Percentiles rank a stretch among this genome's conserved stretches.
phyloP scores from a whole-genome alignment of 2,329 filamentous ascomycete genomes.

The Alternaria arbusti region DNA sequence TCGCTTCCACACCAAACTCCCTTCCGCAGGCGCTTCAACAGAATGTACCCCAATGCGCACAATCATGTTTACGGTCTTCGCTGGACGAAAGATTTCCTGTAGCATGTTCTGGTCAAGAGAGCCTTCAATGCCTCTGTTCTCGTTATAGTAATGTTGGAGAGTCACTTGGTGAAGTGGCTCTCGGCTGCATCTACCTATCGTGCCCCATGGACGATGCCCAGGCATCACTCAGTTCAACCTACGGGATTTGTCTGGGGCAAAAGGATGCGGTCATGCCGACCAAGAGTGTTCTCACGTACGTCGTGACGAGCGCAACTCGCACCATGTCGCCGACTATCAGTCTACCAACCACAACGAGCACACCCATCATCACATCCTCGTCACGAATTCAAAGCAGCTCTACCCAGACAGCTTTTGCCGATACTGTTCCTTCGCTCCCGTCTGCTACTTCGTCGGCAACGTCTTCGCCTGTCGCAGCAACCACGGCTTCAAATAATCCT shows the following conservation, averaged over 20 bases:
- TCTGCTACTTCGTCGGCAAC: constrained; percentile 29
- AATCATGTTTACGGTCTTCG: constrained; percentile 44
- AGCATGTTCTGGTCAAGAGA: constrained; percentile 40
- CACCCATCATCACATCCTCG: constrained; percentile 19
- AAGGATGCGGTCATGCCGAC: constrained; percentile 46
- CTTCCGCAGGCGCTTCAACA: constrained; percentile 39
- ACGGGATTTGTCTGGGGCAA: constrained; percentile 46
- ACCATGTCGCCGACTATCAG: constrained; percentile 21
- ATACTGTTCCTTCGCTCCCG: constrained; percentile 33
- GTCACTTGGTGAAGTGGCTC: constrained; percentile 47
- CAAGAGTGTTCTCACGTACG: constrained; percentile 39
- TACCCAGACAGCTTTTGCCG: constrained; percentile 31
- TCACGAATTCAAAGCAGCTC: constrained; percentile 14
- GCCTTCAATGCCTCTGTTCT: constrained; percentile 47
- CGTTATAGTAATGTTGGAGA: constrained; percentile 46
- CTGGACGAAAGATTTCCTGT: constrained; percentile 43
- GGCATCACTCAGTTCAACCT: constrained; percentile 30
- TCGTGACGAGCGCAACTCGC: constrained; percentile 28
- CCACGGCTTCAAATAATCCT: constrained; percentile 18
- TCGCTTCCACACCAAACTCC: constrained; percentile 24
- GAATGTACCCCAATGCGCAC: constrained; percentile 45
- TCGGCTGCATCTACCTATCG: constrained; percentile 46
- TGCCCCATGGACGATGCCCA: constrained; percentile 33
- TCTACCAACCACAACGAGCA: constrained; percentile 14
- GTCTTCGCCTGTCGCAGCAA: constrained; percentile 18